A percentile compares a stretch with the other conserved stretches of the same genome.
phyloP scores from a whole-genome alignment of 2,329 filamentous ascomycete species.

The Exophiala alcalophila region DNA sequence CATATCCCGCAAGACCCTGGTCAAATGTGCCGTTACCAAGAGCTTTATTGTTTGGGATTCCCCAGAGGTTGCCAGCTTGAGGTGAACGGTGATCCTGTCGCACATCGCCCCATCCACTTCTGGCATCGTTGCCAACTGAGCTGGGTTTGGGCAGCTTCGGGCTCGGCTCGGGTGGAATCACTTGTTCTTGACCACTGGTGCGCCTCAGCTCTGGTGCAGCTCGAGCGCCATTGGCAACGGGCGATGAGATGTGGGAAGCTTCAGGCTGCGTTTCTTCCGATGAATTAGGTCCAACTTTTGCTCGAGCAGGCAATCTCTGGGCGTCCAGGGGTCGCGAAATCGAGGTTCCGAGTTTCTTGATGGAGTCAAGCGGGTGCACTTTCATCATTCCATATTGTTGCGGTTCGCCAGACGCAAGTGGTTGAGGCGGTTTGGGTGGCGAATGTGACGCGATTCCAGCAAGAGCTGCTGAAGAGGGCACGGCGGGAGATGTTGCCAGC shows the following conservation, averaged over 20 bases:
- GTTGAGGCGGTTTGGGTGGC: conserved; percentile 59
- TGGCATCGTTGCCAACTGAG: conserved; percentile 19
- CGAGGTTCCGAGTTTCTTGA: conserved; percentile 41
- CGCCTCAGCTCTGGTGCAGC: conserved; percentile 15
- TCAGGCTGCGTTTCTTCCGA: conserved; percentile 14
- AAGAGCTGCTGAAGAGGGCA: conserved; percentile 13
- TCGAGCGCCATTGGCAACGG: conserved; percentile 35
- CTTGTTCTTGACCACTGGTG: conserved; percentile 16
- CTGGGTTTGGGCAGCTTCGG: conserved; percentile 25
- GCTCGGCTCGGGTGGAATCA: conserved; percentile 19
- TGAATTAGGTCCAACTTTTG: conserved; percentile 11
- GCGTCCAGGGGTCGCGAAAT: conserved; percentile 36
- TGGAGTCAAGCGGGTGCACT: conserved; percentile 55
- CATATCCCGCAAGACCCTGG: conserved; percentile 49
- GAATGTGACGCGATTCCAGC: conserved; percentile 41
- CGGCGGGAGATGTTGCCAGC: conserved; percentile 23
- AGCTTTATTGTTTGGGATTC: conserved; percentile 55
- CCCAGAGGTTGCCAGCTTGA: conserved; percentile 56
- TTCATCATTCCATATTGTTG: conserved; percentile 63
- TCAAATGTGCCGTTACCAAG: conserved; percentile 65
- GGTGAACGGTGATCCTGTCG: conserved; percentile 38
- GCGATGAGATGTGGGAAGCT: conserved; percentile 21
- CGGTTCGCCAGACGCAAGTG: conserved; percentile 55
- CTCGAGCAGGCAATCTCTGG: conserved; percentile 34
- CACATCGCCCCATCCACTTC: conserved; percentile 28